Evolutionary conservation across 2,329 filamentous ascomycete species (phyloP), one percentile per base, ranked within the genome.

Genomic region (Colletotrichum filicis): DNA sequence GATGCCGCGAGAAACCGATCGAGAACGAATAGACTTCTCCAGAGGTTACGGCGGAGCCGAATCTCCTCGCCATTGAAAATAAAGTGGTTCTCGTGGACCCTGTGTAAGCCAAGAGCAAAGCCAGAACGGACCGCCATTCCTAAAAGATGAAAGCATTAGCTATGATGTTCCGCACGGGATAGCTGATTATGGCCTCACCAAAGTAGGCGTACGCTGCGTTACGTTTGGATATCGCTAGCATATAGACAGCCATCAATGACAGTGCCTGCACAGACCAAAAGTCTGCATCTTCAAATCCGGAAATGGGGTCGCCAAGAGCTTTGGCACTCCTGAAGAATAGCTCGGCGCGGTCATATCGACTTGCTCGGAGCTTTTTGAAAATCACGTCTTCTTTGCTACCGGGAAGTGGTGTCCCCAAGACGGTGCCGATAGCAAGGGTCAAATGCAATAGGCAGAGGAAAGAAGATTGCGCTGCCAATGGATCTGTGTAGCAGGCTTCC

Each of bases 241-340:
- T 90, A 76, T 92, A 93, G 2, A 92, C 80, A 0, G 91, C 86
- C 88, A 93, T 92, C 46, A 93, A 81, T 0, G 89, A 81, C 56
- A 92, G 81, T 2, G 90, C 90, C 77, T 93, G 91, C 59, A 93
- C 86, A 14, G 89, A 90, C 88, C 90, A 92, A 71, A 93, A 88
- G 68, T 91, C 88, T 26, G 87, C 88, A 76, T 92, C 88, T 76
- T 92, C 90, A 60, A 92, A 87, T 0, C 89, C 85, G 3, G 82
- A 79, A 1, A 83, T 79, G 1, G 83, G 81, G 58, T 86, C 83
- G 22, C 82, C 82, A 19, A 92, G 81, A 55, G 83, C 84, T 75
- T 88, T 90, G 5, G 91, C 91, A 74, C 87, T 90, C 19, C 86
- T 82, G 76, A 91, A 93, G 78, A 92, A 92, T 12, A 89, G 80